phyloP scores from a whole-genome alignment of 129 eudicot genomes.

The Sambucus nigra region DNA sequence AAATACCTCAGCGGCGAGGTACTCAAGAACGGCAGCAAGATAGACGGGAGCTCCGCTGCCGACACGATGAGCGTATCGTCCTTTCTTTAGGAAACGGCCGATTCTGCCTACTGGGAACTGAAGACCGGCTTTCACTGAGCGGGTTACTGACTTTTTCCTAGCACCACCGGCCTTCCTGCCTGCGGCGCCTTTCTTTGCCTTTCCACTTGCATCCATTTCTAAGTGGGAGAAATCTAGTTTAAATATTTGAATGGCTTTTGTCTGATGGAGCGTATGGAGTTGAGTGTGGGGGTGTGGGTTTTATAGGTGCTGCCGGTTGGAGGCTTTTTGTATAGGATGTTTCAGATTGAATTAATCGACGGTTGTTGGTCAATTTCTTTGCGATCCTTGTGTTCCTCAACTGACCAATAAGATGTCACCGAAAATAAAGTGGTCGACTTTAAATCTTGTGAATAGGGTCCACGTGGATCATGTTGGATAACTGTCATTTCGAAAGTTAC shows the following conservation, averaged over 20 bases:
- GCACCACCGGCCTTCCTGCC: constrained; percentile 35
- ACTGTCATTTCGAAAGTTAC: too few species aligned
- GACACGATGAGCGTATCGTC: constrained; percentile 29
- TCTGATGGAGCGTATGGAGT: not conserved
- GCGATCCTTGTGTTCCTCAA: not conserved
- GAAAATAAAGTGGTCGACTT: not conserved
- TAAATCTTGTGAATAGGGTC: too few species aligned
- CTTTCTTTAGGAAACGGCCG: constrained; percentile 33
- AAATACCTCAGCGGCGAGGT: constrained; percentile 50
- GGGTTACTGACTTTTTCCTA: constrained; percentile 29
- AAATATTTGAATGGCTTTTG: not conserved
- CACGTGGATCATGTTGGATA: too few species aligned
- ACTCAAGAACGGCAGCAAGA: constrained; percentile 42
- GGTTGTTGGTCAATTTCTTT: not conserved
- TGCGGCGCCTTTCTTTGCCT: constrained; percentile 25
- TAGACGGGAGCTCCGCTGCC: constrained; percentile 40
- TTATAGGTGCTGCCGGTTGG: not conserved
- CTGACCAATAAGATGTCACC: not conserved
- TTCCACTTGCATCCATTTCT: constrained; percentile 22
- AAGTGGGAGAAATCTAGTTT: too few species aligned
- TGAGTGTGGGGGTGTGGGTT: not conserved
- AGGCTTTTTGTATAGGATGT: not conserved
- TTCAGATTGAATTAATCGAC: constrained; percentile 7
- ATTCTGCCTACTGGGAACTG: constrained; percentile 42
- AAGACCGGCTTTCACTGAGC: constrained; percentile 42